These are phyloP conservation scores for Mrakia frigida DNA, from an alignment of 768 basidiomycete species.

Conservation along the genomic window DNA sequence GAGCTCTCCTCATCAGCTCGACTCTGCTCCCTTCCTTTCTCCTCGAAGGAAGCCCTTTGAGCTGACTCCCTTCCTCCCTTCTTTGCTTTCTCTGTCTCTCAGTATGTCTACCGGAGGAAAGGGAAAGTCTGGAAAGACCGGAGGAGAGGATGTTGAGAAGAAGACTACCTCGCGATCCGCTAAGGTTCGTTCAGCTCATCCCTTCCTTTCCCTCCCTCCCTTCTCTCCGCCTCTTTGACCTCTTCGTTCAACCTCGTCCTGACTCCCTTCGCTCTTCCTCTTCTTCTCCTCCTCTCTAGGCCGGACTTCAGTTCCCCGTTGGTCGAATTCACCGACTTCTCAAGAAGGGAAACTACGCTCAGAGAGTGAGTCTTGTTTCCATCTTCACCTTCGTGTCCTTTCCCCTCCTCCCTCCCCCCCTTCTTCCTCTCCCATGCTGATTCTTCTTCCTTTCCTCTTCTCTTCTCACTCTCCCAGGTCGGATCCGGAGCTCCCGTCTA, in stretches of 20 bases:
- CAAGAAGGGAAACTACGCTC: slow-evolving; percentile 54
- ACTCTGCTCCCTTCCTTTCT: background rate
- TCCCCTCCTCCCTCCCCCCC: no score
- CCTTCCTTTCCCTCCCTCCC: background rate
- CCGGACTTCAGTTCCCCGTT: slow-evolving; percentile 68
- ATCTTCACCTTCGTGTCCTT: slow-evolving; percentile 60
- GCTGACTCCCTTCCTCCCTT: background rate
- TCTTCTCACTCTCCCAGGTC: slow-evolving; percentile 38
- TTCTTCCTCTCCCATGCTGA: no score
- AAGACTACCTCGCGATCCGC: slow-evolving; percentile 66
- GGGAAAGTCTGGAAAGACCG: slow-evolving; percentile 46
- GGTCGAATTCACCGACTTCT: slow-evolving; percentile 83
- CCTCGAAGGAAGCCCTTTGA: no score
- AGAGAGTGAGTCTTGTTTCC: slow-evolving; percentile 60
- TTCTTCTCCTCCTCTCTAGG: background rate
- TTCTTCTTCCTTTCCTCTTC: no score
- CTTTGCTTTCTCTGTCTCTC: background rate
- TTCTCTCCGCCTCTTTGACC: no score
- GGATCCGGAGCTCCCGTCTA: slow-evolving; percentile 89
- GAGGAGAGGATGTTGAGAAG: slow-evolving; percentile 41
- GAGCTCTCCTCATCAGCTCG: background rate
- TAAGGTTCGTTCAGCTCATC: slow-evolving; percentile 44
- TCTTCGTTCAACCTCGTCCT: background rate
- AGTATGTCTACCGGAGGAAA: slow-evolving; percentile 31
- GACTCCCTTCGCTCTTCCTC: background rate